These are phyloP conservation scores for Capronia epimyces DNA, from an alignment of 2,329 filamentous ascomycete species.

Conservation along the genomic window DNA sequence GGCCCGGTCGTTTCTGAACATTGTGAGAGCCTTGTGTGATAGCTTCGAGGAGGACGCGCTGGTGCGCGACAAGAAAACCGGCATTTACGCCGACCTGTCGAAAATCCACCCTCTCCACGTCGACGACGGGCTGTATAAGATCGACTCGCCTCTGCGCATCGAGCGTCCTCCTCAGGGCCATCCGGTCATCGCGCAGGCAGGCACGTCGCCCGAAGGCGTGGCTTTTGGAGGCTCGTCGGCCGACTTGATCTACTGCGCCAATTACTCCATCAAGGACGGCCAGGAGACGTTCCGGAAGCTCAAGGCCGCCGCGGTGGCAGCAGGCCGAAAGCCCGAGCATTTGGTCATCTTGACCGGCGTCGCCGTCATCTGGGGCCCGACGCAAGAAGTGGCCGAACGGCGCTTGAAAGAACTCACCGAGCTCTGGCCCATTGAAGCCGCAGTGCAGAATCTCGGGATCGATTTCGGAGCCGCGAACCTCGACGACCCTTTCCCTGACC, in stretches of 20 bases:
- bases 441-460: constrained; percentile 48
- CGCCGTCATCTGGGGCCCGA: constrained; percentile 47
- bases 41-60: constrained; percentile 54
- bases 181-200: constrained; percentile 53
- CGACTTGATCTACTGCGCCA: no score
- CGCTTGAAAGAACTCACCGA: no score
- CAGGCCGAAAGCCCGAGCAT: constrained; percentile 43
- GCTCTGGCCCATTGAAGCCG: no score
- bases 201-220: constrained; percentile 50
- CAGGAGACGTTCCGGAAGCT: no score
- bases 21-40: constrained; percentile 51
- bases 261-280: no score
- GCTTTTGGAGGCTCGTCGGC: constrained; percentile 50
- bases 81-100: constrained; percentile 48
- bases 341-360: constrained; percentile 52
- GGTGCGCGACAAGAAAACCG: constrained; percentile 44
- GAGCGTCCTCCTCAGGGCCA: constrained; percentile 51
- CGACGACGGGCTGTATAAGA: constrained; percentile 45
- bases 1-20: constrained; percentile 50
- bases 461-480: no score
- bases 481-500: no score
- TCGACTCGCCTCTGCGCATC: constrained; percentile 49
- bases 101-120: constrained; percentile 51
- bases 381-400: constrained; percentile 47
- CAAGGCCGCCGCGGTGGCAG: constrained; percentile 41